Conservation (phyloP, 2,329 filamentous ascomycete species). For the Colletotrichum tabaci region DNA sequence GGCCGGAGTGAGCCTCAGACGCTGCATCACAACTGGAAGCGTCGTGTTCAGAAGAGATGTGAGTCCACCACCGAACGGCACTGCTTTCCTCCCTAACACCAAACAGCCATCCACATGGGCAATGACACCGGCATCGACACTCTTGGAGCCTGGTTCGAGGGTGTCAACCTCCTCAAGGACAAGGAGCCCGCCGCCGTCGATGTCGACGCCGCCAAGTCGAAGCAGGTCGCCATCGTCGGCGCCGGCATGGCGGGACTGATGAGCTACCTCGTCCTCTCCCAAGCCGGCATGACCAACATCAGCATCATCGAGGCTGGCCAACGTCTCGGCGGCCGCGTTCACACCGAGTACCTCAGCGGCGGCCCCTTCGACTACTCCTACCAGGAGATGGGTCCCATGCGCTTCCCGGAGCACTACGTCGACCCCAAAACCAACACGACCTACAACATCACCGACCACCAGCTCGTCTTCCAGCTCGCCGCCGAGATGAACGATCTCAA, state of each 20-base stretch:
- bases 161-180: slow-evolving; percentile 70
- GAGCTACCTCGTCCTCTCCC: slow-evolving; percentile 66
- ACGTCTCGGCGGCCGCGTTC: slow-evolving; percentile 75
- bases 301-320: slow-evolving; percentile 73
- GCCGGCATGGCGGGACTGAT: slow-evolving; percentile 77
- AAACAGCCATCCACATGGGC: slow-evolving; percentile 60
- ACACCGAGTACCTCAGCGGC: slow-evolving; percentile 73
- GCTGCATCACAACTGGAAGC: slow-evolving; percentile 48
- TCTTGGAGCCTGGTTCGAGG: slow-evolving; percentile 76
- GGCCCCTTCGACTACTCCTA: slow-evolving; percentile 76
- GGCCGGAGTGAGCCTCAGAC: slow-evolving; percentile 55
- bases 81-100: slow-evolving; percentile 43
- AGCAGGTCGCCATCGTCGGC: slow-evolving; percentile 74
- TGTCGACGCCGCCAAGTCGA: slow-evolving; percentile 68
- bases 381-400: slow-evolving; percentile 78
- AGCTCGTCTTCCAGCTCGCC: slow-evolving; percentile 75
- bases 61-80: not conserved
- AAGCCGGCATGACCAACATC: slow-evolving; percentile 71
- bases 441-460: slow-evolving; percentile 72
- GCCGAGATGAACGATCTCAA: slow-evolving; percentile 73
- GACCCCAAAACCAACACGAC: slow-evolving; percentile 69
- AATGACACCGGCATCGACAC: slow-evolving; percentile 64
- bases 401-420: slow-evolving; percentile 70
- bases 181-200: slow-evolving; percentile 68
- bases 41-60: slow-evolving; percentile 42